Evolutionary conservation across 2,329 filamentous ascomycete genomes (phyloP).

Genomic region (Penicillium corylophilum): DNA sequence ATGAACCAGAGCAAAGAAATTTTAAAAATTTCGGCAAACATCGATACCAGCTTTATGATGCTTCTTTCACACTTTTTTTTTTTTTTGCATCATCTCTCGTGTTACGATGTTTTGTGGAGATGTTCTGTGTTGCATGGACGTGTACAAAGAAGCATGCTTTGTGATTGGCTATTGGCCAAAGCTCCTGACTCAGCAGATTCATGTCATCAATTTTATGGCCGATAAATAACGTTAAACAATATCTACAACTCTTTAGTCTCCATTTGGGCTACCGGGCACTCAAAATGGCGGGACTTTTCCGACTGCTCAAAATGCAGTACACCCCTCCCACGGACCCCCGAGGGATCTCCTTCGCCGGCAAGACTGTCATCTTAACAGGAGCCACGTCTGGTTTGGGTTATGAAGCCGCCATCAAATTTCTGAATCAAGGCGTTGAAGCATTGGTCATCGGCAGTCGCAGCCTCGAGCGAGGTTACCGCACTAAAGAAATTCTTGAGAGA

Average conservation of each 20-base stretch:
- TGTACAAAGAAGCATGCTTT: not conserved
- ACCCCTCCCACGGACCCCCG: slow-evolving; percentile 39
- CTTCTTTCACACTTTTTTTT: no score
- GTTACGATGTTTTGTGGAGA: not conserved
- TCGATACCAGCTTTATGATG: no score
- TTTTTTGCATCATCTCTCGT: not conserved
- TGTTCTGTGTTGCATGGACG: not conserved
- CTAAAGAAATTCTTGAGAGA: slow-evolving; percentile 41
- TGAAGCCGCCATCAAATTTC: slow-evolving; percentile 51
- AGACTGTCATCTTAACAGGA: slow-evolving; percentile 52
- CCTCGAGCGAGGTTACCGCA: slow-evolving; percentile 42
- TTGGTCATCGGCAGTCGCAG: slow-evolving; percentile 51
- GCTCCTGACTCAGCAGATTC: slow-evolving; percentile 4
- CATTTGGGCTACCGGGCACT: not conserved
- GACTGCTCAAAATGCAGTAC: slow-evolving; percentile 32
- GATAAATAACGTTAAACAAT: not conserved
- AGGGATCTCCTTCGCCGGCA: slow-evolving; percentile 42
- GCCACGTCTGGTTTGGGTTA: slow-evolving; percentile 53
- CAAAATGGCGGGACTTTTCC: slow-evolving; percentile 30
- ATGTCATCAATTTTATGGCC: not conserved
- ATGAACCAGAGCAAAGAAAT: not conserved
- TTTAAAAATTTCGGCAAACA: no score
- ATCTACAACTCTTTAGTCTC: not conserved
- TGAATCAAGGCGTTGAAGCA: slow-evolving; percentile 41
- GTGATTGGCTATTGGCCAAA: slow-evolving; percentile 1